phyloP scores from a whole-genome alignment of 1,284 basidiomycete species.

The Cryptococcus neoformans region DNA sequence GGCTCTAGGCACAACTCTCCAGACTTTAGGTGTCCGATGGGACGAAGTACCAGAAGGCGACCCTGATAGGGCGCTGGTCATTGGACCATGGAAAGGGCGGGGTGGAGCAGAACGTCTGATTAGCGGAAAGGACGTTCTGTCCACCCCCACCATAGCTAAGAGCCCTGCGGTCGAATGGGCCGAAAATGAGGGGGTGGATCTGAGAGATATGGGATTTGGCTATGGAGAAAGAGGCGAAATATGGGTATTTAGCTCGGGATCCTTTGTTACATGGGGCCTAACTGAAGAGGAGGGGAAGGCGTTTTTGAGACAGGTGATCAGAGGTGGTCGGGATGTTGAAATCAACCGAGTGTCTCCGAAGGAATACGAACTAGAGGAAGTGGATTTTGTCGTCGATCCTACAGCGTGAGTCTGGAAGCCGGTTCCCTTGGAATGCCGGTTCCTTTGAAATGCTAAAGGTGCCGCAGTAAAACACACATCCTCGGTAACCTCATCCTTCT shows the following conservation, averaged over 20 bases:
- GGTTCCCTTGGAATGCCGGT: neutral
- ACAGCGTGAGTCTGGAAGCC: constrained; percentile 60
- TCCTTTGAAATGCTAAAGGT: neutral
- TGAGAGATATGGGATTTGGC: constrained; percentile 46
- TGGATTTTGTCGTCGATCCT: constrained; percentile 86
- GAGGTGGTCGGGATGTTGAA: constrained; percentile 57
- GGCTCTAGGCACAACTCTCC: constrained; percentile 31
- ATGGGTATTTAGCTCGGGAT: constrained; percentile 80
- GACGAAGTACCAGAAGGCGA: constrained; percentile 48
- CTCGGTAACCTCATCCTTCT: constrained; percentile 87
- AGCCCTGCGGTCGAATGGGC: constrained; percentile 15
- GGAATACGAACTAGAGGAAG: constrained; percentile 78
- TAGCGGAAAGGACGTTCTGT: constrained; percentile 32
- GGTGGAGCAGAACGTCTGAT: constrained; percentile 41
- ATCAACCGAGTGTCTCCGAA: constrained; percentile 56
- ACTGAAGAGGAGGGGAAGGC: constrained; percentile 69
- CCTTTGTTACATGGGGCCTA: constrained; percentile 83
- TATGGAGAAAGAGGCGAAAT: constrained; percentile 72
- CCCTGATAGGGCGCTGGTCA: constrained; percentile 44
- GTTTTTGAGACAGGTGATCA: constrained; percentile 65
- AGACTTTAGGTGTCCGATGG: constrained; percentile 39
- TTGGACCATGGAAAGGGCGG: constrained; percentile 47
- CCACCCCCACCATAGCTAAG: constrained; percentile 7
- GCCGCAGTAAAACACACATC: constrained; percentile 66
- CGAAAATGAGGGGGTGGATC: constrained; percentile 53